Evolutionary conservation across 768 basidiomycete genomes (phyloP).

Genomic region (Podaxis sp.): DNA sequence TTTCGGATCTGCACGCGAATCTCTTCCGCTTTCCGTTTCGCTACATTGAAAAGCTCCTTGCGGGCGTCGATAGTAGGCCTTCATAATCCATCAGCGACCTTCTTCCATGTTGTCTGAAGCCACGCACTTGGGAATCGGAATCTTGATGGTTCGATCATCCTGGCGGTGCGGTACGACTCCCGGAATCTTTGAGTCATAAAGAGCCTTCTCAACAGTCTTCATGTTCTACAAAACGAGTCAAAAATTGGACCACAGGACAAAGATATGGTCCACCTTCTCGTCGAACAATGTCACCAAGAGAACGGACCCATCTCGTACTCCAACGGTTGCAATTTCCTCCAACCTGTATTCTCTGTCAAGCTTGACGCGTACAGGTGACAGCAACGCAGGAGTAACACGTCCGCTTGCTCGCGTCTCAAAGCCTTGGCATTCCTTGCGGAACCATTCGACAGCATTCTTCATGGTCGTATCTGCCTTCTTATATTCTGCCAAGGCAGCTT

Average conservation of each 20-base stretch:
- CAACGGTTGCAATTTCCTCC: constrained; percentile 78
- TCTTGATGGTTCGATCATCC: constrained; percentile 71
- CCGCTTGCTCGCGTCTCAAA: constrained; percentile 73
- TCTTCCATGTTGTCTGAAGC: not conserved
- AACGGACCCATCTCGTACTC: constrained; percentile 74
- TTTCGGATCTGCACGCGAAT: constrained; percentile 74
- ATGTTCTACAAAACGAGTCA: constrained; percentile 53
- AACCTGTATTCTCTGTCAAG: constrained; percentile 42
- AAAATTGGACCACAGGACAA: constrained; percentile 12
- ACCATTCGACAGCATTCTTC: constrained; percentile 66
- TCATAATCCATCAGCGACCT: not conserved
- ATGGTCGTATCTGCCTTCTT: constrained; percentile 64
- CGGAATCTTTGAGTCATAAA: constrained; percentile 76
- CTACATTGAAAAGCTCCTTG: constrained; percentile 49
- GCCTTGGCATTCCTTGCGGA: constrained; percentile 72
- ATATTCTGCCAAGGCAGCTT: constrained; percentile 58
- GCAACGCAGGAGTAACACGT: constrained; percentile 70
- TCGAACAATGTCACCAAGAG: constrained; percentile 78
- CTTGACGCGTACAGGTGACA: constrained; percentile 66
- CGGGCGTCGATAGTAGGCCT: constrained; percentile 82
- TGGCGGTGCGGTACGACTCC: constrained; percentile 69
- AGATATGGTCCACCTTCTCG: constrained; percentile 55
- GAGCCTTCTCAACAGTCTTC: constrained; percentile 71
- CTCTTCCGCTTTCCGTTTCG: constrained; percentile 71
- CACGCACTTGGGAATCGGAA: constrained; percentile 77